Base-by-base conservation (phyloP, 2,329 filamentous ascomycete species). In the Fusarium ramigenum region DNA sequence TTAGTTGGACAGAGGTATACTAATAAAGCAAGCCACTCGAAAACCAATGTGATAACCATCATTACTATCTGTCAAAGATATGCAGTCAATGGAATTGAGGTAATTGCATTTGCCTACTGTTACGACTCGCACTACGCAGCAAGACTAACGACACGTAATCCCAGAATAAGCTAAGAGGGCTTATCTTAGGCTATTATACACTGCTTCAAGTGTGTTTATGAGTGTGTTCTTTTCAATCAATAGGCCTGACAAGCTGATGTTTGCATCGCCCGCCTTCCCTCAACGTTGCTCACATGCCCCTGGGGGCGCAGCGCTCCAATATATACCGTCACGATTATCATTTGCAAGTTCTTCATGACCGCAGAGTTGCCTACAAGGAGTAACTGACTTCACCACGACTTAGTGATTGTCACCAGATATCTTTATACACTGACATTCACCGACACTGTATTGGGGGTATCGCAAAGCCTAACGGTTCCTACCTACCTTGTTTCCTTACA, bases 241-340 rank as follows among this genome's bases (percentile, higher is more conserved):
- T 34, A 50, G 47, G 30, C 47, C 30, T 50, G 21, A 50, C 47
- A 50, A 50, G 30, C 16, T 34, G n/a, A 34, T 34, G 47, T 18
- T 23, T 23, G 30, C 21, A 23, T 50, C 47, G 30, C 30, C 30
- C 11, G 28, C 30, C 30, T 50, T 50, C 18, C 47, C 16, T 34
- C 47, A 69, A 73, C 69, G 47, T 73, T 54, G 66, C 56, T 62
- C 66, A 66, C 70, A 66, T 70, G 60, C 56, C 60, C 44, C 21
- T 54, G 70, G 67, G 70, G 70, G 70, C 66, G 61, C 70, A 73
- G 59, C 66, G 50, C 65, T 46, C 32, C 34, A 37, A 37, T 37
- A 37, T 11, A 37, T 37, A 37, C n/a, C 23, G n/a, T 32, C 21
- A 52, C 28, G n/a, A 62, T 60, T n/a, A 50, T 49, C 21, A n/a